Evolutionary conservation across 495 filamentous ascomycete genomes (phyloP).

Genomic region (Aspergillus mulundensis): DNA sequence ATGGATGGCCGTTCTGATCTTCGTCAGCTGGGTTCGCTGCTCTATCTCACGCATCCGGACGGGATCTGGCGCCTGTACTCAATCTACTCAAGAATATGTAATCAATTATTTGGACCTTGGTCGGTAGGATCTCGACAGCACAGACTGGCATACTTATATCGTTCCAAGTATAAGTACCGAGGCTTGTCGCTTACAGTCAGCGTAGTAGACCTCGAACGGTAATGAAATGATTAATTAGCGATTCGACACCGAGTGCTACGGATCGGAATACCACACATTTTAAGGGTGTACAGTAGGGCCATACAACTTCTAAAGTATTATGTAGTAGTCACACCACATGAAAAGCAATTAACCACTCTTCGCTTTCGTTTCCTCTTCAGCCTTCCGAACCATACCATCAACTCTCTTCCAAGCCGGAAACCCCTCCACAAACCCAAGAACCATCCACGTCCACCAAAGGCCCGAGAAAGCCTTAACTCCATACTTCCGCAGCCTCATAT

Average conservation of each 20-base stretch:
- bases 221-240: no score
- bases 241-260: no score
- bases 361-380: constrained; percentile 38
- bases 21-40: neutral
- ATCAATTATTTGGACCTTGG: neutral
- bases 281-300: no score
- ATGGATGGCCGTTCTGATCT: neutral
- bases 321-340: no score
- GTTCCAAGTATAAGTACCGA: no score
- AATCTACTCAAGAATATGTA: neutral
- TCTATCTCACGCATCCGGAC: neutral
- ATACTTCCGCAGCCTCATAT: constrained; percentile 50
- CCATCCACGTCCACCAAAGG: constrained; percentile 62
- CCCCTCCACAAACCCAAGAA: constrained; percentile 58
- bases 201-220: no score
- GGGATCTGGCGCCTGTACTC: neutral
- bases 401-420: constrained; percentile 50
- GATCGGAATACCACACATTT: no score
- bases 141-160: no score
- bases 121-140: no score
- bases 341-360: constrained; percentile 8
- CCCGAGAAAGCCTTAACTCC: constrained; percentile 46
- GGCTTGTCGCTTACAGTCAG: no score
- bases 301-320: no score
- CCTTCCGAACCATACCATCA: constrained; percentile 49